These are phyloP conservation scores for Zostera marina DNA, from an alignment of 116 monocot species.

Conservation along the genomic window DNA sequence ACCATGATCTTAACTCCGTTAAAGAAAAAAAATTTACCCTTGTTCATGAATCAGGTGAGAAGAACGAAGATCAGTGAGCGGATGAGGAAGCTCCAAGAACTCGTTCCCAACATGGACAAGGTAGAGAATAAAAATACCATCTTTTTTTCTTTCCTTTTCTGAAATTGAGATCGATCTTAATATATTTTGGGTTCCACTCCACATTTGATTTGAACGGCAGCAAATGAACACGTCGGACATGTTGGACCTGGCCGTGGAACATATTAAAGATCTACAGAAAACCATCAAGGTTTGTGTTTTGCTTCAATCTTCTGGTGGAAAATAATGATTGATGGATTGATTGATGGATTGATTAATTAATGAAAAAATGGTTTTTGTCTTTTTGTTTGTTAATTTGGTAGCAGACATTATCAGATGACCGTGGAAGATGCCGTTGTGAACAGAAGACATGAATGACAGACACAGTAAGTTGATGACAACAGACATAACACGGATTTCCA, in stretches of 20 bases:
- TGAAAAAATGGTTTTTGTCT: background rate
- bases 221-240: slow-evolving; percentile 64
- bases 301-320: background rate
- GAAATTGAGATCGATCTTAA: background rate
- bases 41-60: slow-evolving; percentile 36
- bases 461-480: too few relatives aligned
- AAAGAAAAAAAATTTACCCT: background rate
- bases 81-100: slow-evolving; percentile 84
- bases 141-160: background rate
- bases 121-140: slow-evolving; percentile 29
- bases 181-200: background rate
- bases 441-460: too few relatives aligned
- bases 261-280: slow-evolving; percentile 41
- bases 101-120: slow-evolving; percentile 98
- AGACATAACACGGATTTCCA: too few relatives aligned
- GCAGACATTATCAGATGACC: slow-evolving; percentile 33
- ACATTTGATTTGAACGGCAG: slow-evolving; percentile 11
- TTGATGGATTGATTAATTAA: too few relatives aligned
- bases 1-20: background rate
- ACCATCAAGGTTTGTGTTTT: slow-evolving; percentile 21
- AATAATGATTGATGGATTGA: too few relatives aligned
- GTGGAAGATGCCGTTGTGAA: slow-evolving; percentile 21
- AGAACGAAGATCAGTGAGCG: slow-evolving; percentile 86
- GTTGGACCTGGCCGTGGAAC: slow-evolving; percentile 57
- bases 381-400: background rate